Conservation (phyloP, 768 basidiomycete genomes). For the Phylloporus sp. region DNA sequence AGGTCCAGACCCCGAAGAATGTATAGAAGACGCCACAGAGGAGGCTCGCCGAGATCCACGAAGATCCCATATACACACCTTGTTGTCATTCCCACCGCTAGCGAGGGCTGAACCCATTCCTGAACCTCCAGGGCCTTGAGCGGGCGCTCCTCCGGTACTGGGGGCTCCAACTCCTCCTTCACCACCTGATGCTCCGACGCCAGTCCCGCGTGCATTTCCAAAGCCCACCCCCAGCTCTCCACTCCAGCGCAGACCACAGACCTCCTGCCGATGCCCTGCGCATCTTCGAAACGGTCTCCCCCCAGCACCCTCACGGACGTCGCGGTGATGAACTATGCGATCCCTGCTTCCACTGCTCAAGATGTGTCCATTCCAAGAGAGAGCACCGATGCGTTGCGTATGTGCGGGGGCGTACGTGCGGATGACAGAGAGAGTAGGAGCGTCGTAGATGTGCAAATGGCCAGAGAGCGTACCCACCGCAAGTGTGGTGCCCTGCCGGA, state of each 20-base stretch:
- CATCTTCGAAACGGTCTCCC: constrained; percentile 67
- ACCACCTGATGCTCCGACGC: constrained; percentile 24
- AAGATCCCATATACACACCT: constrained; percentile 95
- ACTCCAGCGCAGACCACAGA: constrained; percentile 95
- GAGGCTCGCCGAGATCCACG: constrained; percentile 50
- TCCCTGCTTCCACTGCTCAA: constrained; percentile 90
- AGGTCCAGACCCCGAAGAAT: constrained; percentile 27
- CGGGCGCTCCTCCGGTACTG: constrained; percentile 20
- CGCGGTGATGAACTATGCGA: constrained; percentile 85
- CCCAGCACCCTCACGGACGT: constrained; percentile 64
- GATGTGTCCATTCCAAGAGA: constrained; percentile 90
- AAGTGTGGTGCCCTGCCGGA: constrained; percentile 66
- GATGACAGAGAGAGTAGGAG: constrained; percentile 62
- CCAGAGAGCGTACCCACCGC: constrained; percentile 93
- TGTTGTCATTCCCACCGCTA: constrained; percentile 97
- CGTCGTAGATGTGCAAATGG: constrained; percentile 90
- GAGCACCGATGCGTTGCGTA: constrained; percentile 81
- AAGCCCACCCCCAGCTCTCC: constrained; percentile 26
- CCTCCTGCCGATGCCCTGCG: constrained; percentile 83
- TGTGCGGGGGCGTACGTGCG: constrained; percentile 87
- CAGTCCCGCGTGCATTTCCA: constrained; percentile 20
- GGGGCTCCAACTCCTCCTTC: constrained; percentile 21
- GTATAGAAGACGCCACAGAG: constrained; percentile 21
- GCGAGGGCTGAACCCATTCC: constrained; percentile 60
- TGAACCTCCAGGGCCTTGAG: constrained; percentile 27